phyloP scores from a whole-genome alignment of 768 basidiomycete genomes.

The Rubroboletus pulcherrimus region DNA sequence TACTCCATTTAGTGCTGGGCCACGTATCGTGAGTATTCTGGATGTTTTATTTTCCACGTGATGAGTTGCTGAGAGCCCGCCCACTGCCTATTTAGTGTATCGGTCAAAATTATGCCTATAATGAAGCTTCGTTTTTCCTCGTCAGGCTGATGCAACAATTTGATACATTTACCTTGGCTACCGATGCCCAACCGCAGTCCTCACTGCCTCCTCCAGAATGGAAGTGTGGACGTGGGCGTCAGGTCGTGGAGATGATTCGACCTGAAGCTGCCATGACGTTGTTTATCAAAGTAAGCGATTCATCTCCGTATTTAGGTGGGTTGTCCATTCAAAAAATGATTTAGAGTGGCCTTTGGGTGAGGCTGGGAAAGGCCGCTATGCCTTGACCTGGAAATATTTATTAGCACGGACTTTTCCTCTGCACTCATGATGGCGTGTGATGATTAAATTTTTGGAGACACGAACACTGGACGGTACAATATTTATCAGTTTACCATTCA shows the following conservation, averaged over 20 bases:
- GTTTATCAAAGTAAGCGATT: constrained; percentile 54
- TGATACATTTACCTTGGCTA: constrained; percentile 53
- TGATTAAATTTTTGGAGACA: not conserved
- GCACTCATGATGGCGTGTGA: not conserved
- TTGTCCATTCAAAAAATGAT: not conserved
- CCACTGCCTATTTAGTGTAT: constrained; percentile 46
- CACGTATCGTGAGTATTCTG: constrained; percentile 42
- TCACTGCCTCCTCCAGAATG: constrained; percentile 63
- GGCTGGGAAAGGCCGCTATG: constrained; percentile 33
- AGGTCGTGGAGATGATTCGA: constrained; percentile 55
- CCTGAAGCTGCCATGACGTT: constrained; percentile 63
- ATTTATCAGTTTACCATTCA: constrained; percentile 18
- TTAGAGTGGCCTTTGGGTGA: constrained; percentile 61
- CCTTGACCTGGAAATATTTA: constrained; percentile 6
- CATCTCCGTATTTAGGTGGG: constrained; percentile 5
- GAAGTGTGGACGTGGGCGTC: constrained; percentile 41
- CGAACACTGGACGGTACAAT: not conserved
- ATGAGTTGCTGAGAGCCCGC: constrained; percentile 11
- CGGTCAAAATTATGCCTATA: constrained; percentile 73
- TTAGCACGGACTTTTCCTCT: not conserved
- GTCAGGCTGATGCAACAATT: constrained; percentile 64
- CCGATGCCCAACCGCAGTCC: constrained; percentile 57
- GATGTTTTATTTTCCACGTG: not conserved
- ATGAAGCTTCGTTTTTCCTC: constrained; percentile 72
- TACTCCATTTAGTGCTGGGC: constrained; percentile 71